These are phyloP conservation scores for Plicaturopsis crispa DNA, from an alignment of 768 basidiomycete genomes.

Conservation along the genomic window DNA sequence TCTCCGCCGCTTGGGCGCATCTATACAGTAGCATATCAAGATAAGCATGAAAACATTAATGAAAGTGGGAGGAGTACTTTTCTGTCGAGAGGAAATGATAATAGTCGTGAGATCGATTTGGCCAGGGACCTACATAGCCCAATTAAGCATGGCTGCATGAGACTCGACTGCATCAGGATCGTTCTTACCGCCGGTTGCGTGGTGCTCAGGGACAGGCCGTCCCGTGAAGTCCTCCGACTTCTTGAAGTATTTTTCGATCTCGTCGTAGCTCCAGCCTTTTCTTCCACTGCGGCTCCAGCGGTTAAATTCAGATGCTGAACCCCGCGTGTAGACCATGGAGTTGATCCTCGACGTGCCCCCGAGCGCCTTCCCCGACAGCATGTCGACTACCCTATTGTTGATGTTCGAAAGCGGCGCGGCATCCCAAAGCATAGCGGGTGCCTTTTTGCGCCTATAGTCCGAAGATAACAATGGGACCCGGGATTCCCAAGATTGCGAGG, in stretches of 20 bases:
- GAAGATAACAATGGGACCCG: slow-evolving; percentile 22
- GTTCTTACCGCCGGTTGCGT: no score
- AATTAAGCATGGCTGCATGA: no score
- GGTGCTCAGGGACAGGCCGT: slow-evolving; percentile 26
- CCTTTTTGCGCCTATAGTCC: slow-evolving; percentile 15
- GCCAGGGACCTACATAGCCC: no score
- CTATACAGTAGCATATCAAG: no score
- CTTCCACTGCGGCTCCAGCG: slow-evolving; percentile 19
- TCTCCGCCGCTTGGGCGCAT: neutral
- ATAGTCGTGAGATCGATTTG: no score
- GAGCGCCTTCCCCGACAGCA: slow-evolving; percentile 22
- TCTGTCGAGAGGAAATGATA: no score
- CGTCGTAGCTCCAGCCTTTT: slow-evolving; percentile 26
- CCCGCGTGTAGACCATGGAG: slow-evolving; percentile 25
- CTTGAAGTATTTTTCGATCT: slow-evolving; percentile 23
- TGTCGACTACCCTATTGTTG: slow-evolving; percentile 8
- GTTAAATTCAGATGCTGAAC: slow-evolving; percentile 22
- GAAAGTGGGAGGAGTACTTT: no score
- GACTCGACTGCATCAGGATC: no score
- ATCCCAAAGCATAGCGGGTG: slow-evolving; percentile 11
- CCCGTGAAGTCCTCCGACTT: slow-evolving; percentile 19
- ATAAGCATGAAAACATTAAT: no score
- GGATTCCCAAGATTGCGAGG: slow-evolving; percentile 30
- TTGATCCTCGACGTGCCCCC: slow-evolving; percentile 43
- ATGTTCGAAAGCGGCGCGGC: slow-evolving; percentile 7